Base-by-base conservation (phyloP, 805 yeast species). In the Kazachstania psychrophila region DNA sequence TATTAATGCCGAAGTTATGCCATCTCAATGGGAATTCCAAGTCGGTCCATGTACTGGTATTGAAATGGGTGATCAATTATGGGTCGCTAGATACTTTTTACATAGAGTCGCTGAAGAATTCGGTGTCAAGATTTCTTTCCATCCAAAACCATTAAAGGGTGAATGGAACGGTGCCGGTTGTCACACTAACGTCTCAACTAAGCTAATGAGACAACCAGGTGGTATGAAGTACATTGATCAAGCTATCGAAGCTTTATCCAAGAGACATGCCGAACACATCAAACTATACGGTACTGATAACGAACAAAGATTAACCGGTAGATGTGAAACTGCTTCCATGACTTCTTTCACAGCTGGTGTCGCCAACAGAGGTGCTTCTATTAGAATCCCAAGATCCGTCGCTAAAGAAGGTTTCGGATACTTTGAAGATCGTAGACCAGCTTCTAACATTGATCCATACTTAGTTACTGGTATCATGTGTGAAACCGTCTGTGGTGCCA, bases 101-200 rank as follows among this genome's bases (percentile, higher is more conserved):
- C 78, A 77, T 69, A 81, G 96, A 69, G 92, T 87, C 37, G 96
- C 97, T 49, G 98, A 92, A 73, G 98, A 92, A 67, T 92, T 92
- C 59, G 97, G 95, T 63, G 94, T 92, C 63, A 88, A 87, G 81
- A 89, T 92, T 54, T 86, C 96, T 32, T 80, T 88, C 81, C 98
- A 92, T 78, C 98, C 98, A 68, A 92, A 92, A 77, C 97, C 98
- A 53, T 75, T 92, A 65, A 76, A 80, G 73, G 97, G 97, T 55
- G 97, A 89, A 71, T 92, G 97, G 97, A 92, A 92, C 66, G 98
- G 98, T 73, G 97, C 98, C 65, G 98, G 98, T 58, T 89, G 97
- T 75, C 98, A 92, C 71, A 92, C 98, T 64, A 92, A 92, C 66
- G 97, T 92, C 44, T 87, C 96, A 33, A 92, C 98, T 55, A 75